These are phyloP conservation scores for Alternaria viburni DNA, from an alignment of 2,329 filamentous ascomycete species.

Conservation along the genomic window DNA sequence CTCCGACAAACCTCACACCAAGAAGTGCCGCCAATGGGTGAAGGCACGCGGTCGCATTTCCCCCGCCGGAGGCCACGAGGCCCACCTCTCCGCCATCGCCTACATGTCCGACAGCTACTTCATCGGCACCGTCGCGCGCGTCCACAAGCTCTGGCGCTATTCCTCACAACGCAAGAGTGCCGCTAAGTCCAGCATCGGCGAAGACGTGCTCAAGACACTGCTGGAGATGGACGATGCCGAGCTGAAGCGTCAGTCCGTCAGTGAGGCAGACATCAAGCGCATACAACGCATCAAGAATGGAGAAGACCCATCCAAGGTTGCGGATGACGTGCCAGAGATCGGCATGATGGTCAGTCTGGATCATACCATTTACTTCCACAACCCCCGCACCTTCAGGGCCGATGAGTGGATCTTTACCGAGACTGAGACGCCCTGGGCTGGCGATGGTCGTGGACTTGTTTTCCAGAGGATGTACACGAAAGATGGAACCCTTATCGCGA, in stretches of 20 bases:
- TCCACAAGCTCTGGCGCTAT: slow-evolving; percentile 81
- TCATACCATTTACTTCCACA: slow-evolving; percentile 67
- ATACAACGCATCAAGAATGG: slow-evolving; percentile 46
- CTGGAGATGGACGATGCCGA: slow-evolving; percentile 54
- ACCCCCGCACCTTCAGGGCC: slow-evolving; percentile 56
- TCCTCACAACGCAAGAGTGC: slow-evolving; percentile 54
- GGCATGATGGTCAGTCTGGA: slow-evolving; percentile 89
- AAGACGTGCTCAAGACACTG: slow-evolving; percentile 53
- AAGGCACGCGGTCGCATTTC: slow-evolving; percentile 77
- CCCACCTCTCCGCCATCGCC: slow-evolving; percentile 85
- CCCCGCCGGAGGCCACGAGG: slow-evolving; percentile 73
- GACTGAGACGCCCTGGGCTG: slow-evolving; percentile 81
- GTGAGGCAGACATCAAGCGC: slow-evolving; percentile 59
- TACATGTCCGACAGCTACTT: slow-evolving; percentile 96
- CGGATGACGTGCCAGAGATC: slow-evolving; percentile 61
- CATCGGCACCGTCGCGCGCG: slow-evolving; percentile 83
- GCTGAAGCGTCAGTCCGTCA: slow-evolving; percentile 51
- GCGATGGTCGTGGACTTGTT: slow-evolving; percentile 77
- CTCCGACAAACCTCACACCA: slow-evolving; percentile 64
- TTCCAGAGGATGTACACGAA: slow-evolving; percentile 74
- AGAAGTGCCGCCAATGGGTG: slow-evolving; percentile 73
- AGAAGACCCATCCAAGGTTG: slow-evolving; percentile 54
- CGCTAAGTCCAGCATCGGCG: slow-evolving; percentile 48
- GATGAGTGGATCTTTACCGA: slow-evolving; percentile 80
- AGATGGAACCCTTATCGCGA: slow-evolving; percentile 77